These are phyloP conservation scores for Lentinus brumalis DNA, from an alignment of 768 basidiomycete genomes.

Conservation along the genomic window DNA sequence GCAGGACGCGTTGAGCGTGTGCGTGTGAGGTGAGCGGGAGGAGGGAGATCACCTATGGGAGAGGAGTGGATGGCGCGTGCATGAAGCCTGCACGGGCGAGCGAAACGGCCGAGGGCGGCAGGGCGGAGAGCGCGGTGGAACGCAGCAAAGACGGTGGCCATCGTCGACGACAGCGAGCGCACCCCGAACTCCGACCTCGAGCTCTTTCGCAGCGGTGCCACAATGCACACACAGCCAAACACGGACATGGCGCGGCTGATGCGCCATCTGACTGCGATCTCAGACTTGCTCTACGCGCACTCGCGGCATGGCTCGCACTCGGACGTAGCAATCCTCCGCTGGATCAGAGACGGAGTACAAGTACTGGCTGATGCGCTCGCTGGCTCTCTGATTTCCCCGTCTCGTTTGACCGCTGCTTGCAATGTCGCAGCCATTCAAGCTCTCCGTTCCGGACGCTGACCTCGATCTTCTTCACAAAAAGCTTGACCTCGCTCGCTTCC, in stretches of 20 bases:
- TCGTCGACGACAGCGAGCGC: conserved; percentile 12
- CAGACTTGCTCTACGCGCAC: too few species aligned
- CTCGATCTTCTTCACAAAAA: conserved; percentile 26
- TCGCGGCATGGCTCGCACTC: too few species aligned
- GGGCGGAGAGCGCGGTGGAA: conserved; percentile 8
- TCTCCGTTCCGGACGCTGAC: conserved; percentile 24
- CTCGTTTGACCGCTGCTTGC: too few species aligned
- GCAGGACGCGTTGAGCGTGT: neutral
- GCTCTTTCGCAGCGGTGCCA: neutral
- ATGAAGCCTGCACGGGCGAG: neutral
- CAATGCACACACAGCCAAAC: neutral
- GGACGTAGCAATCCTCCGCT: too few species aligned
- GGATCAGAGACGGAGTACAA: too few species aligned
- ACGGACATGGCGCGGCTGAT: neutral
- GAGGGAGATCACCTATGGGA: conserved; percentile 5
- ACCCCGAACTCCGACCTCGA: neutral
- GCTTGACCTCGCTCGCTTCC: conserved; percentile 28
- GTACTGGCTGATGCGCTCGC: too few species aligned
- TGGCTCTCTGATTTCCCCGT: too few species aligned
- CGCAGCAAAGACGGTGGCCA: conserved; percentile 11
- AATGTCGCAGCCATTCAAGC: conserved; percentile 19
- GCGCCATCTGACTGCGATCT: too few species aligned
- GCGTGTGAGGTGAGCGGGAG: neutral
- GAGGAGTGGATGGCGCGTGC: conserved; percentile 9
- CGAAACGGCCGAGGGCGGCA: neutral